Evolutionary conservation across 441 rosid genomes (phyloP), one percentile per base, ranked within the genome.

Genomic region (Arabidopsis lyrata): DNA sequence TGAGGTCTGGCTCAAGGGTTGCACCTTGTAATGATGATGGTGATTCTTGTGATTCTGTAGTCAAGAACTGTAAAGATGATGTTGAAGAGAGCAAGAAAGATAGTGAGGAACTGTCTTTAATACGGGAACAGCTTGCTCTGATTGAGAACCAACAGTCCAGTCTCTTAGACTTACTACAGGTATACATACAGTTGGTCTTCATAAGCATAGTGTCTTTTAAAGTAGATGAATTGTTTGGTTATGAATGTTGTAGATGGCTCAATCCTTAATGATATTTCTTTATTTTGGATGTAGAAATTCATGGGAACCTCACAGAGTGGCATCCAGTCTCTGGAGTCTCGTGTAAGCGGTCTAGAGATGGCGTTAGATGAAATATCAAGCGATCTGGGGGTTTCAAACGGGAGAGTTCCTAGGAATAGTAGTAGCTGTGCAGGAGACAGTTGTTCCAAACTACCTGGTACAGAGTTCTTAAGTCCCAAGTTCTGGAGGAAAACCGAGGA

Each of bases 251-350:
- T 34, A 63, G 35, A 66, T 41, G 38, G 12, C 47, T 66, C 10
- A 6, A 3, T 20, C 14, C 60, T 71, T 15, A 76, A 63, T 77
- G 60, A 36, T 29, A 24, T 50, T 8, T 12, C 27, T 31, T 39
- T 58, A 12, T 48, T 70, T 77, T 81, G 71, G 77, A 70, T 81
- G 3, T 77, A 95, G 99, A 88, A 85, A 88, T 95, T 90, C 83
- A 95, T 95, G 52, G 97, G 97, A 80, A 89, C 87, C 71, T 95
- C 99, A 45, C 94, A 90, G 79, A 90, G 73, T 66, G 97, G 99
- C 41, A 81, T 95, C 20, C 84, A 60, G 60, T 92, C 97, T 62
- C 75, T 95, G 53, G 97, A 92, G 87, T 84, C 91, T 22, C 91
- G 99, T 1, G 96, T 95, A 14, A 82, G 82, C 22, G 93, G 97